Conservation (phyloP, 2,329 filamentous ascomycete genomes). For the Seiridium unicorne region DNA sequence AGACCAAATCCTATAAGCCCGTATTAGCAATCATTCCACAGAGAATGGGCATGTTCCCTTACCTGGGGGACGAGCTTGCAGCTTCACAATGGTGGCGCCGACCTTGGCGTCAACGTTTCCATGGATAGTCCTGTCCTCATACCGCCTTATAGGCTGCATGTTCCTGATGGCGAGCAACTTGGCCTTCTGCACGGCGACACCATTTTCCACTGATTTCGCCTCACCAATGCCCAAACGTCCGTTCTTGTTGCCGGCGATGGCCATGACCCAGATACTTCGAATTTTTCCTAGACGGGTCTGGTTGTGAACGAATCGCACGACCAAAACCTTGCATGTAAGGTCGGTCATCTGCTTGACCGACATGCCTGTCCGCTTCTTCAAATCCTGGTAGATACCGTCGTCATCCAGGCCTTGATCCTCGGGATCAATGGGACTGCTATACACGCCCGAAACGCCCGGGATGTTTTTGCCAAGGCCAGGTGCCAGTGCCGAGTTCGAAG, state of each 20-base stretch:
- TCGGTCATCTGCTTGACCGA: constrained; percentile 47
- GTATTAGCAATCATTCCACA: neutral
- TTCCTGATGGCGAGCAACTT: constrained; percentile 81
- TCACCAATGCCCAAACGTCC: constrained; percentile 86
- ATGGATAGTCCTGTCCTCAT: constrained; percentile 89
- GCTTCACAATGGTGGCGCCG: constrained; percentile 79
- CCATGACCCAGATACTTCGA: constrained; percentile 69
- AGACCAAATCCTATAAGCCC: constrained; percentile 79
- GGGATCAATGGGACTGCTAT: constrained; percentile 46
- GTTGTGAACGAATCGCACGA: constrained; percentile 75
- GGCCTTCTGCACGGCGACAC: constrained; percentile 69
- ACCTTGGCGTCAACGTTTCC: constrained; percentile 83
- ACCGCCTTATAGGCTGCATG: constrained; percentile 88
- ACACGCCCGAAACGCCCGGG: constrained; percentile 50
- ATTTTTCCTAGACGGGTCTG: constrained; percentile 98
- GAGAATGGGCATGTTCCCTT: constrained; percentile 28
- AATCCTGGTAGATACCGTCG: constrained; percentile 46
- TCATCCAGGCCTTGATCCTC: constrained; percentile 51
- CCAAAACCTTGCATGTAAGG: constrained; percentile 70
- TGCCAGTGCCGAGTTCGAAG: constrained; percentile 43
- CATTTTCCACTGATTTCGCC: constrained; percentile 77
- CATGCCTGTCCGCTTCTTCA: constrained; percentile 56
- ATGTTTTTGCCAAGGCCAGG: constrained; percentile 49
- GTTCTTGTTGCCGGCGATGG: constrained; percentile 82
- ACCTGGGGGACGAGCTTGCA: constrained; percentile 87